These are phyloP conservation scores for Geosmithia flava DNA, from an alignment of 2,329 filamentous ascomycete genomes.

Conservation along the genomic window DNA sequence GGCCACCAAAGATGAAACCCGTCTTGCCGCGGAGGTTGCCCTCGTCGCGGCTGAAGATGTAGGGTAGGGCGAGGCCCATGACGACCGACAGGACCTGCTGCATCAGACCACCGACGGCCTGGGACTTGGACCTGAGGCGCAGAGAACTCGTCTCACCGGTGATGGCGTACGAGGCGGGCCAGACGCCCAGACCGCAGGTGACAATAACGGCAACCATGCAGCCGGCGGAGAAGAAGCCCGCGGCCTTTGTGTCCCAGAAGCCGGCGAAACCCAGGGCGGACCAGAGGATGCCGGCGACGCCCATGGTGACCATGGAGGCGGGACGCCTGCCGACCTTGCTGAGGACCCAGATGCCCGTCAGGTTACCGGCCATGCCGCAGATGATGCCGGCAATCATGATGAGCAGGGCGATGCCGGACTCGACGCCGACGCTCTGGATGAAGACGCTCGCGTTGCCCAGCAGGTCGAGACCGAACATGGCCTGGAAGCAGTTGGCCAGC, in stretches of 20 bases:
- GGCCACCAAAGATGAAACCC: constrained; percentile 24
- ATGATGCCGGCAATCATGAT: constrained; percentile 32
- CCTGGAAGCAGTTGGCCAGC: constrained; percentile 27
- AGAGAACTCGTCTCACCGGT: constrained; percentile 29
- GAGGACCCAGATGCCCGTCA: constrained; percentile 27
- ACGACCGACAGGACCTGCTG: constrained; percentile 24
- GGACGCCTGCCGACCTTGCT: constrained; percentile 23
- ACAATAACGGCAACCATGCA: constrained; percentile 31
- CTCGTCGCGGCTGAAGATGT: constrained; percentile 20
- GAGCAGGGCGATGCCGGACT: constrained; percentile 19
- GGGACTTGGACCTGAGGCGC: constrained; percentile 26
- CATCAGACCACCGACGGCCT: constrained; percentile 28
- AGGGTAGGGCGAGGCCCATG: constrained; percentile 34
- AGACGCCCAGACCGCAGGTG: constrained; percentile 25
- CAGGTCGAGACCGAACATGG: constrained; percentile 30
- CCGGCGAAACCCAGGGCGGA: constrained; percentile 32
- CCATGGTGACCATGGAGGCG: constrained; percentile 22
- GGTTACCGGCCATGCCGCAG: constrained; percentile 29
- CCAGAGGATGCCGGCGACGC: constrained; percentile 23
- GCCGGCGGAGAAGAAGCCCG: constrained; percentile 8
- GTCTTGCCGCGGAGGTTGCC: constrained; percentile 26
- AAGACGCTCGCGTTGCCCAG: constrained; percentile 29
- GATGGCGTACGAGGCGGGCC: constrained; percentile 27
- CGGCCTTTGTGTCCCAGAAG: constrained; percentile 18
- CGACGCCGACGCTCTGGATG: constrained; percentile 20